Percentiles rank a stretch among this genome's conserved stretches.
phyloP scores from a whole-genome alignment of 208 protist species.

The Trypanosomatidae sp. region DNA sequence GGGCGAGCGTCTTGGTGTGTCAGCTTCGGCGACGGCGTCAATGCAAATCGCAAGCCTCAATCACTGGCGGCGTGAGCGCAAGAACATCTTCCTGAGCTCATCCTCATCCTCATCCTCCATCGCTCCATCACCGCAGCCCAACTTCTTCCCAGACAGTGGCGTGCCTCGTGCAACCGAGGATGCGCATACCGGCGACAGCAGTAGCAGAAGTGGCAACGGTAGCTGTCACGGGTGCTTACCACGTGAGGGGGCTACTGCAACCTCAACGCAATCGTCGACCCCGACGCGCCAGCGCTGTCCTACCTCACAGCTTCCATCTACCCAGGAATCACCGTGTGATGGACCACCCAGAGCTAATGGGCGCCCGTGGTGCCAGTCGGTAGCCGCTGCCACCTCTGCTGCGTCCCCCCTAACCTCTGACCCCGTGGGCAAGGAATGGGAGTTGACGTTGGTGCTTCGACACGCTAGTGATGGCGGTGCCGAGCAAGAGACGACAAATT shows the following conservation, averaged over 20 bases:
- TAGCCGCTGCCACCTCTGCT: not conserved
- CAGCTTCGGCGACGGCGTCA: not conserved
- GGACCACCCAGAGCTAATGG: not conserved
- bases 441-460: constrained; percentile 6
- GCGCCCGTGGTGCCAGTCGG: not conserved
- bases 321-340: not conserved
- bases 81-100: constrained; percentile 30
- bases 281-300: not conserved
- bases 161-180: not conserved
- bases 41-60: not conserved
- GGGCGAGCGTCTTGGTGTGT: not conserved
- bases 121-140: not conserved
- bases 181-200: not conserved
- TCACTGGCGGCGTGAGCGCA: not conserved
- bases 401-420: not conserved
- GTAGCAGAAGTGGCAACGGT: not conserved
- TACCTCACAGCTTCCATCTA: not conserved
- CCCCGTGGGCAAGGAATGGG: constrained; percentile 27
- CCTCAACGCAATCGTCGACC: constrained; percentile 1
- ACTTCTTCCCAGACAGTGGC: not conserved
- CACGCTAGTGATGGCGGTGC: not conserved
- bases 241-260: not conserved
- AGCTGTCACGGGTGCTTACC: not conserved
- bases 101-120: constrained; percentile 11
- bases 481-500: not conserved